A percentile compares a stretch with the other conserved stretches of the same genome.
phyloP scores from a whole-genome alignment of 208 protist species.

The Crithidia brevicula region DNA sequence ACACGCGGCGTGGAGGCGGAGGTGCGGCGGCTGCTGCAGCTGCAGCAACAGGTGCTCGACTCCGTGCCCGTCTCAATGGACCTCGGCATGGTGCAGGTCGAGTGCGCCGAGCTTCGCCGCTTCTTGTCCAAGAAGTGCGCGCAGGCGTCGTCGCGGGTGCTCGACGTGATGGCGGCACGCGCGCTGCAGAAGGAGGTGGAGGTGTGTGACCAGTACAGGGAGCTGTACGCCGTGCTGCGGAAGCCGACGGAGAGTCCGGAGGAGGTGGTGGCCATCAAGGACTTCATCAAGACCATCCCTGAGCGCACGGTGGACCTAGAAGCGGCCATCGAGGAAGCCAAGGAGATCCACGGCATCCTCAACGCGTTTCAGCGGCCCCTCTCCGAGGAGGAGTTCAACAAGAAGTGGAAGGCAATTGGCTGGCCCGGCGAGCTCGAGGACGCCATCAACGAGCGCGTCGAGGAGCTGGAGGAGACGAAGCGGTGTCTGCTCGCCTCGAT shows the following conservation, averaged over 20 bases:
- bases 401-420: conserved; percentile 91
- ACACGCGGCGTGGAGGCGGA: conserved; percentile 79
- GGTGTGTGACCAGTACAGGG: conserved; percentile 71
- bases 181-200: conserved; percentile 73
- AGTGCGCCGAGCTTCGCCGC: conserved; percentile 77
- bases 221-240: conserved; percentile 64
- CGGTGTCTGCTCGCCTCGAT: conserved; percentile 83
- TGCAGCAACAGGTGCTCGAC: conserved; percentile 62
- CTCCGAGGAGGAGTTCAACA: conserved; percentile 93
- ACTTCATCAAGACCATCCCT: conserved; percentile 91
- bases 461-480: conserved; percentile 93
- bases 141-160: conserved; percentile 52
- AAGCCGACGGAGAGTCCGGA: conserved; percentile 85
- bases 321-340: conserved; percentile 69
- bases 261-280: conserved; percentile 88
- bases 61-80: conserved; percentile 67
- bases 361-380: conserved; percentile 92
- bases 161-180: conserved; percentile 80
- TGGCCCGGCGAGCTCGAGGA: conserved; percentile 93
- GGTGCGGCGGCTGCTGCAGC: conserved; percentile 68
- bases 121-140: conserved; percentile 81
- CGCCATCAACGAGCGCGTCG: conserved; percentile 88
- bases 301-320: conserved; percentile 89
- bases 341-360: conserved; percentile 87
- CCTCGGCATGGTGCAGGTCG: conserved; percentile 82